These are phyloP conservation scores for Scedosporium aurantiacum DNA, from an alignment of 2,329 filamentous ascomycete genomes.

Conservation along the genomic window DNA sequence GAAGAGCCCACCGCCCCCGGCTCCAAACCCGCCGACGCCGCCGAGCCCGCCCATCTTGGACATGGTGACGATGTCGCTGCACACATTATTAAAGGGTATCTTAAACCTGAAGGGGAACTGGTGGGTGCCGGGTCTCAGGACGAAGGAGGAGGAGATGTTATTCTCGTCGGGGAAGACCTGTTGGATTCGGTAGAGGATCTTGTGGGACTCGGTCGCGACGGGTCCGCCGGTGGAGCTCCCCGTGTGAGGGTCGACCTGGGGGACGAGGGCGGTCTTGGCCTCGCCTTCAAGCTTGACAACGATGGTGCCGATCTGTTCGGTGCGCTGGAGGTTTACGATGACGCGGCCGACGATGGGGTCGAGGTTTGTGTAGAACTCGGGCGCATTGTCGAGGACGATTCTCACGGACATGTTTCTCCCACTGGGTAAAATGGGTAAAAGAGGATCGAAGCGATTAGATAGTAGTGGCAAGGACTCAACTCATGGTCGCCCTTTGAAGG, in stretches of 20 bases:
- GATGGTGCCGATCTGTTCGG: conserved; percentile 61
- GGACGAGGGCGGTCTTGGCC: conserved; percentile 52
- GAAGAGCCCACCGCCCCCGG: conserved; percentile 32
- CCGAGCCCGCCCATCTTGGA: conserved; percentile 41
- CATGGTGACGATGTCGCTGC: conserved; percentile 43
- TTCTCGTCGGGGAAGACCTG: conserved; percentile 58
- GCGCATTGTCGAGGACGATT: conserved; percentile 54
- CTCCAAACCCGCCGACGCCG: conserved; percentile 40
- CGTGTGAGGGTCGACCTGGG: conserved; percentile 21
- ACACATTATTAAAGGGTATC: conserved; percentile 66
- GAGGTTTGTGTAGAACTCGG: conserved; percentile 69
- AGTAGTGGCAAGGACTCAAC: not conserved
- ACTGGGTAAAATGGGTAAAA: not conserved
- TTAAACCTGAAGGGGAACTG: conserved; percentile 72
- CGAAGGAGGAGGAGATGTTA: conserved; percentile 30
- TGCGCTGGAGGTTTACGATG: conserved; percentile 45
- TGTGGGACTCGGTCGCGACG: conserved; percentile 48
- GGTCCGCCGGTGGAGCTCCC: conserved; percentile 11
- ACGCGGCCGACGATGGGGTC: conserved; percentile 58
- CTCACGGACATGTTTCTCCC: conserved; percentile 47
- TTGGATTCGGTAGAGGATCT: conserved; percentile 64
- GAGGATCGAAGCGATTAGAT: not conserved
- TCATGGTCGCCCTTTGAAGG: not conserved
- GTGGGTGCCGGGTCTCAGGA: conserved; percentile 58
- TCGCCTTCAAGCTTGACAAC: conserved; percentile 79